Evolutionary conservation across 306 rosid species (phyloP).

Genomic region (Cajanus cajan): DNA sequence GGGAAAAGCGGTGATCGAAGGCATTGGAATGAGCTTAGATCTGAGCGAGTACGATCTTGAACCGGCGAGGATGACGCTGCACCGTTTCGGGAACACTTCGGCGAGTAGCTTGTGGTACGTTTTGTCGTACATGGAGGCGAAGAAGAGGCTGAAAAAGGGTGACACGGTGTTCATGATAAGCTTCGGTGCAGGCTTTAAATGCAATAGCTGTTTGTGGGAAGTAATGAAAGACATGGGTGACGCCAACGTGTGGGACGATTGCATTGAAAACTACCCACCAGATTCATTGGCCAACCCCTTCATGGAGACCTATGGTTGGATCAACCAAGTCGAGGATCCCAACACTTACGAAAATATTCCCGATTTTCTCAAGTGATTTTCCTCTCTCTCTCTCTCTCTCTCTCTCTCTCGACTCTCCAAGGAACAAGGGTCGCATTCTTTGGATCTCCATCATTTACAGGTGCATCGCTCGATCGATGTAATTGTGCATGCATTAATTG

Average conservation of each 20-base stretch:
- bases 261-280: constrained; percentile 69
- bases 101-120: constrained; percentile 93
- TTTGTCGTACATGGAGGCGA: constrained; percentile 86
- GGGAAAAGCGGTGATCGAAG: constrained; percentile 91
- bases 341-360: constrained; percentile 42
- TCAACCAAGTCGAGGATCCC: constrained; percentile 53
- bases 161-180: constrained; percentile 80
- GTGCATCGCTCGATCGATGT: neutral
- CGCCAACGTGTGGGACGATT: constrained; percentile 74
- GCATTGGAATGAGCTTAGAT: constrained; percentile 64
- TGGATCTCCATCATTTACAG: constrained; percentile 2
- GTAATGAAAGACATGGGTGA: constrained; percentile 61
- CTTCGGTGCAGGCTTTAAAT: constrained; percentile 95
- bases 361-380: constrained; percentile 42
- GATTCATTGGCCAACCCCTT: constrained; percentile 58
- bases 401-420: too few species aligned
- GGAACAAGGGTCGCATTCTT: too few species aligned
- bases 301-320: constrained; percentile 74
- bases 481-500: constrained; percentile 2
- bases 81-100: constrained; percentile 87
- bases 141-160: constrained; percentile 70
- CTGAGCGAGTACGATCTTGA: constrained; percentile 69
- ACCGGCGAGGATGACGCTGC: constrained; percentile 91
- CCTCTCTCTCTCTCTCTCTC: too few species aligned
- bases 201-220: constrained; percentile 88